phyloP scores from a whole-genome alignment of 306 rosid genomes.

The Lathyrus aphaca region DNA sequence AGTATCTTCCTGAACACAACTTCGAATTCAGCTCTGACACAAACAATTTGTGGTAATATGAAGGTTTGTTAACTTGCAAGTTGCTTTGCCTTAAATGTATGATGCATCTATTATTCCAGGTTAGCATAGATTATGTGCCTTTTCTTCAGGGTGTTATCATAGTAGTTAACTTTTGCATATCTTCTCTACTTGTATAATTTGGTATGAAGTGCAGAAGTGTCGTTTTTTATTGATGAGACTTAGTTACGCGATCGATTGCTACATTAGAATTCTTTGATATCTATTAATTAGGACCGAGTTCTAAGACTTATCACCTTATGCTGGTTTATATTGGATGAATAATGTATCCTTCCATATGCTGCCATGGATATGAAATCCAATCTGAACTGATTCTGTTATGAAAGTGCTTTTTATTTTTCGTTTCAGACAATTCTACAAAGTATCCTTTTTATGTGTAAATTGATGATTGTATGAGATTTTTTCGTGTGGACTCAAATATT shows the following conservation, averaged over 20 bases:
- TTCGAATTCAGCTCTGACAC: constrained; percentile 87
- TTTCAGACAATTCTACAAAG: constrained; percentile 1
- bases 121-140: background rate
- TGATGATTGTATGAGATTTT: constrained; percentile 11
- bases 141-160: constrained; percentile 10
- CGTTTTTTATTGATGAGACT: constrained; percentile 22
- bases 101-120: background rate
- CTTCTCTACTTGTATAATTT: background rate
- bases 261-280: background rate
- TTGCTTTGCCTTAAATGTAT: constrained; percentile 45
- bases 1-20: constrained; percentile 90
- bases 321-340: constrained; percentile 2
- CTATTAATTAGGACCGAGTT: background rate
- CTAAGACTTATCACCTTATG: background rate
- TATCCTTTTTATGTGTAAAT: background rate
- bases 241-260: background rate
- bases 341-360: constrained; percentile 5
- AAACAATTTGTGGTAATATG: constrained; percentile 93
- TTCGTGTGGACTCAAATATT: constrained; percentile 19
- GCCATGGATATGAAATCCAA: background rate
- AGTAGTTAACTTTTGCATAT: constrained; percentile 18
- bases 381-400: background rate
- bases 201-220: background rate
- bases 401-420: background rate
- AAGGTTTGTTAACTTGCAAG: constrained; percentile 62